A percentile compares a stretch with the other conserved stretches of the same genome.
These are phyloP conservation scores for Umbilicaria muhlenbergii DNA, from an alignment of 495 filamentous ascomycete genomes.

Conservation along the genomic window DNA sequence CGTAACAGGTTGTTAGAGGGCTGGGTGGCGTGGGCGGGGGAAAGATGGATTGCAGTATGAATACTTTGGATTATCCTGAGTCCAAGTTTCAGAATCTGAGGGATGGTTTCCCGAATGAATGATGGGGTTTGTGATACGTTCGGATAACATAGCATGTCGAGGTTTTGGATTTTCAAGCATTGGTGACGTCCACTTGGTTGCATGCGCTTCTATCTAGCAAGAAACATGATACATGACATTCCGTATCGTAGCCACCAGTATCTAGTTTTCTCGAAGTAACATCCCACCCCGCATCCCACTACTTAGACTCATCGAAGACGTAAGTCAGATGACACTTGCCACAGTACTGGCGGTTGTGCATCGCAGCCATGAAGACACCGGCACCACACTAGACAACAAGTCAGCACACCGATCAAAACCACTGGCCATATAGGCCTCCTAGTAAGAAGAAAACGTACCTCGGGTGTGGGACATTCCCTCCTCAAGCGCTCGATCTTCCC, in stretches of 20 bases:
- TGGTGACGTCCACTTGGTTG: too few relatives aligned
- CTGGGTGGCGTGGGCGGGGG: constrained; percentile 26
- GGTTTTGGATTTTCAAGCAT: too few relatives aligned
- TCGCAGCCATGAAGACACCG: constrained; percentile 99
- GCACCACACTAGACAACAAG: constrained; percentile 63
- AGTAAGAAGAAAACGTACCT: constrained; percentile 40
- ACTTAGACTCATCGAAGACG: constrained; percentile 84
- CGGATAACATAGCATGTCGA: too few relatives aligned
- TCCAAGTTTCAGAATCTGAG: constrained; percentile 71
- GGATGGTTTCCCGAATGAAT: constrained; percentile 24
- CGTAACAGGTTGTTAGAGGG: constrained; percentile 26
- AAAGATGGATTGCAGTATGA: constrained; percentile 41
- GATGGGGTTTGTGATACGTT: background rate
- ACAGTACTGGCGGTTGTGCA: constrained; percentile 99
- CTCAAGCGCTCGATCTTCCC: constrained; percentile 99
- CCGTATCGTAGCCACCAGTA: constrained; percentile 4
- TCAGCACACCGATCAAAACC: constrained; percentile 17
- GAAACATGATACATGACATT: background rate
- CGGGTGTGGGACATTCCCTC: constrained; percentile 85
- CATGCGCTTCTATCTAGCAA: background rate
- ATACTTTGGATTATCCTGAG: constrained; percentile 55
- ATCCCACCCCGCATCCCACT: constrained; percentile 5
- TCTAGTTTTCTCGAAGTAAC: background rate
- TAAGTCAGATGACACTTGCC: constrained; percentile 99
- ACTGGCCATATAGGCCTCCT: background rate